Base-by-base conservation (phyloP, 1,284 basidiomycete genomes). In the Coniophora puteana region DNA sequence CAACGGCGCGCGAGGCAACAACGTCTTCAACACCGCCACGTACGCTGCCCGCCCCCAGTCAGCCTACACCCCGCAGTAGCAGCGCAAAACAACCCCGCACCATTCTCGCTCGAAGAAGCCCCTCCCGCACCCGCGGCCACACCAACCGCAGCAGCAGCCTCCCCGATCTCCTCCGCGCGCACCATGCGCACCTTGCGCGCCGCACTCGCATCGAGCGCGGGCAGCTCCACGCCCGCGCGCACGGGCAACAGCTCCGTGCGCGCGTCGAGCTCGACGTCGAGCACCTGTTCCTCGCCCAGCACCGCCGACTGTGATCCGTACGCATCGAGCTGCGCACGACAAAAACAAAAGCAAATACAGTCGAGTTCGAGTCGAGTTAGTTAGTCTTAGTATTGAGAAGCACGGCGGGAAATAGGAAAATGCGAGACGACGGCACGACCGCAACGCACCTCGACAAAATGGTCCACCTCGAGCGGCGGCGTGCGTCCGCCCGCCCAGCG, bases 181-280 rank as follows among this genome's bases (percentile, higher is more conserved):
- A 45, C 62, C 64, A n/a, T n/a, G n/a, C n/a, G n/a, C n/a, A 33
- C 51, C 54, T 17, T 50, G 51, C 27, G 50, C 52, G 4, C 26
- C 16, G 13, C n/a, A 18, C 12, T 8, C 11, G 11, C 11, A 12
- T 34, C 13, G 35, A 35, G n/a, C n/a, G 31, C 14, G 5, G 37
- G 38, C 14, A 23, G 38, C 13, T 30, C 26, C 13, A 23, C 17
- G 20, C 23, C 29, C 37, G 35, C 12, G 1, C 51, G 38, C 26
- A 61, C 54, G 3, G 78, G 70, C 22, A 72, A 64, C 6, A 87
- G 58, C 22, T 72, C 59, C 0, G 77, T 83, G 42, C 68, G 66
- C 36, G 76, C 76, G 51, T 87, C 79, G 11, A 89, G 70, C 48
- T 86, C 84, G 16, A 86, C 62, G 51, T 89, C 85, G 27, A 84